phyloP scores from a whole-genome alignment of 768 basidiomycete genomes.

The Neoboletus brunneissimus region DNA sequence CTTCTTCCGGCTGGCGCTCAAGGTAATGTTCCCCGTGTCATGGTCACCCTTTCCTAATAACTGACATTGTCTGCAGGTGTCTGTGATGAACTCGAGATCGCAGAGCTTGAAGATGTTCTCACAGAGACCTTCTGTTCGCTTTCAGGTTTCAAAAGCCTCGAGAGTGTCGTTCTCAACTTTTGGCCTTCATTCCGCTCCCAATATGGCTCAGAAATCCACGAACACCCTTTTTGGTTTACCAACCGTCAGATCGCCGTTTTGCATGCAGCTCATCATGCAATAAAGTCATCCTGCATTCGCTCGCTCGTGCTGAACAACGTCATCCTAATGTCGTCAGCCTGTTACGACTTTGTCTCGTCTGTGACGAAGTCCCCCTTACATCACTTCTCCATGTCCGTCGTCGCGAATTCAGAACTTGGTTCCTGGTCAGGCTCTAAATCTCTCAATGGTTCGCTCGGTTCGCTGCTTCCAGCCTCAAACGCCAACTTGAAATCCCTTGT shows the following conservation, averaged over 20 bases:
- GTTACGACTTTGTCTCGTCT: slow-evolving; percentile 29
- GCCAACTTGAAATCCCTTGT: slow-evolving; percentile 20
- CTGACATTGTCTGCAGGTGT: slow-evolving; percentile 9
- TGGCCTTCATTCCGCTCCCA: slow-evolving; percentile 32
- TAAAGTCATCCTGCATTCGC: slow-evolving; percentile 19
- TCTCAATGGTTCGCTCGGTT: slow-evolving; percentile 24
- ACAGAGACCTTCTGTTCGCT: slow-evolving; percentile 27
- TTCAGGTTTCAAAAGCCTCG: slow-evolving; percentile 18
- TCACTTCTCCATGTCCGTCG: slow-evolving; percentile 30
- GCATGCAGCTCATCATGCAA: slow-evolving; percentile 23
- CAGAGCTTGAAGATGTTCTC: slow-evolving; percentile 31
- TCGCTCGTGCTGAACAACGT: slow-evolving; percentile 29
- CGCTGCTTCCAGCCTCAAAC: slow-evolving; percentile 25
- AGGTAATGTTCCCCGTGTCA: slow-evolving; percentile 1
- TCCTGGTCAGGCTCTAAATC: slow-evolving; percentile 33
- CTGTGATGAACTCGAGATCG: slow-evolving; percentile 30
- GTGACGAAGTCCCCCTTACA: slow-evolving; percentile 27
- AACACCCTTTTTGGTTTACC: slow-evolving; percentile 33
- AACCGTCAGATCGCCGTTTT: slow-evolving; percentile 26
- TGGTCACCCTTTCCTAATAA: not conserved
- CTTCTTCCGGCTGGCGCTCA: slow-evolving; percentile 16
- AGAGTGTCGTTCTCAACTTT: slow-evolving; percentile 26
- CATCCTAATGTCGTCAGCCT: slow-evolving; percentile 21
- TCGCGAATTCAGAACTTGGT: slow-evolving; percentile 31
- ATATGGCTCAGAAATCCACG: slow-evolving; percentile 20